Evolutionary conservation across 495 filamentous ascomycete species (phyloP).

Genomic region (Hypoxylon crocopeplum): DNA sequence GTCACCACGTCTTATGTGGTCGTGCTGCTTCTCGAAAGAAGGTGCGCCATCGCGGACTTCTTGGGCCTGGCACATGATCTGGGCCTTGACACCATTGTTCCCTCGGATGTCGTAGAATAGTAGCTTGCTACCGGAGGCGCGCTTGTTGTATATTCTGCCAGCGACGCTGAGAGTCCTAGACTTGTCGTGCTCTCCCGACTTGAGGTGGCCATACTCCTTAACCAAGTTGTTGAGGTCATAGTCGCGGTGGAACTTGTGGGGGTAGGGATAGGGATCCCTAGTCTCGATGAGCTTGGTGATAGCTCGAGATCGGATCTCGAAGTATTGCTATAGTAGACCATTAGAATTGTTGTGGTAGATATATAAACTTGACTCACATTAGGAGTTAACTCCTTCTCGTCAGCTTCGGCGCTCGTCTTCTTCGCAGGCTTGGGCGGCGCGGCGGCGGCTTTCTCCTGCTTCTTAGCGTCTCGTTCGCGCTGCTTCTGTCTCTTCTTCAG

Average conservation of each 20-base stretch:
- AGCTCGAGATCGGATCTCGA: conserved; percentile 87
- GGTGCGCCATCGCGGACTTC: conserved; percentile 64
- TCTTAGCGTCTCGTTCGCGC: conserved; percentile 82
- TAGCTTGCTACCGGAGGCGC: conserved; percentile 80
- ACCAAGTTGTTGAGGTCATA: conserved; percentile 79
- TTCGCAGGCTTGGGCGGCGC: conserved; percentile 70
- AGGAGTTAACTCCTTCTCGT: conserved; percentile 84
- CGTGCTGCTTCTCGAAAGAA: conserved; percentile 85
- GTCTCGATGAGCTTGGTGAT: conserved; percentile 85
- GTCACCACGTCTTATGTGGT: conserved; percentile 87
- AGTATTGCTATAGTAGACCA: conserved; percentile 76
- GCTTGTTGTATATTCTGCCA: conserved; percentile 88
- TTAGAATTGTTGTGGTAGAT: conserved; percentile 11
- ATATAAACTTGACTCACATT: conserved; percentile 56
- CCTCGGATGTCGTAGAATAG: conserved; percentile 88
- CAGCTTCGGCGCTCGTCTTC: conserved; percentile 76
- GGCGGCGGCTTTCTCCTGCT: conserved; percentile 82
- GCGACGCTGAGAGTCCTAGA: conserved; percentile 76
- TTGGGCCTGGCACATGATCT: conserved; percentile 90
- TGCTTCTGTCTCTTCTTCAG: conserved; percentile 96
- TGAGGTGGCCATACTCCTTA: conserved; percentile 73
- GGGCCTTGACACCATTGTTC: conserved; percentile 74
- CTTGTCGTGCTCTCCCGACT: conserved; percentile 82
- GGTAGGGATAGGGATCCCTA: conserved; percentile 87
- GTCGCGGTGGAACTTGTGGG: conserved; percentile 94